Evolutionary conservation across 306 rosid species (phyloP), one percentile per base, ranked within the genome.

Genomic region (Ormosia semicastrata): DNA sequence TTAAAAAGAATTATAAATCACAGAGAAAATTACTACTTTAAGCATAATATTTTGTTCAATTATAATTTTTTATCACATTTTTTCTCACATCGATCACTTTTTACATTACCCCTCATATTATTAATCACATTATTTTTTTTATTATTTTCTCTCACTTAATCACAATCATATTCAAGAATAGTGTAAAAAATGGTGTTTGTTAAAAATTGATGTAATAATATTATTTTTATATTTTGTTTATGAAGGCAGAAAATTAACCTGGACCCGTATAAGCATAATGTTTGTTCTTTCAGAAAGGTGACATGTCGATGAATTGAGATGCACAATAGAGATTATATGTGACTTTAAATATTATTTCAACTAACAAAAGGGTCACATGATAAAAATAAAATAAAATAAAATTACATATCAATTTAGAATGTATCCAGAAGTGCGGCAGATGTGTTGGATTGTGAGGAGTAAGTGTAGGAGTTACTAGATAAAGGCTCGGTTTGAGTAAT

Each of bases 381-480:
- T 75, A 92, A 91, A 0, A 69, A 14, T 1, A 6, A 24, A 24
- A 24, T n/a, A n/a, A n/a, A n/a, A n/a, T n/a, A n/a, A 50, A n/a
- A 13, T 15, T 50, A 32, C 47, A 71, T 52, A 9, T 64, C 32
- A 40, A 37, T 46, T 24, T 24, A 24, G 24, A 0, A 24, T 24
- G 24, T 24, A 24, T 24, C 0, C 24, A 24, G 24, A 24, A 24
- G 24, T 24, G 24, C 24, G 24, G 24, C 24, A 24, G 24, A 24
- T 24, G 24, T 24, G 24, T 24, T 24, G 24, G 24, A 24, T 24
- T 24, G 24, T 24, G 24, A 24, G 24, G 24, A 24, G 24, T 1
- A 24, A 24, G 24, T 24, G 24, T 24, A 24, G 24, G 24, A 24
- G 24, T 1, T 24, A 24, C 24, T 24, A 1, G 24, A 24, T 24